phyloP scores from a whole-genome alignment of 176 grass and related monocot genomes.

The Urochloa ruziziensis region DNA sequence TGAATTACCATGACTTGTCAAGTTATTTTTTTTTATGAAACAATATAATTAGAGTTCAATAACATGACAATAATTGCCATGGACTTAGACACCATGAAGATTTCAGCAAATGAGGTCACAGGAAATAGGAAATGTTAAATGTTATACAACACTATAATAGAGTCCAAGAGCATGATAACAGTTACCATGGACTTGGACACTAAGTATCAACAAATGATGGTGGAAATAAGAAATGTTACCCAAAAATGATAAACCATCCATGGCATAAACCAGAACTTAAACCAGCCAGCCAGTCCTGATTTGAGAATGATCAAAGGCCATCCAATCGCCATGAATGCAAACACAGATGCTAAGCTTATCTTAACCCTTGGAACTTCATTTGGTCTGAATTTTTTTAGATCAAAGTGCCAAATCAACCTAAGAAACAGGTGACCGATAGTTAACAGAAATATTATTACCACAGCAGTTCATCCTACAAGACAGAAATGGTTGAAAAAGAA shows the following conservation, averaged over 20 bases:
- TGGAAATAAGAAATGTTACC: constrained; percentile 50
- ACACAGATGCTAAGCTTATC: constrained; percentile 89
- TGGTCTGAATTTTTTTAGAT: constrained; percentile 85
- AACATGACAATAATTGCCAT: constrained; percentile 4
- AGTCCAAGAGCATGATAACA: background rate
- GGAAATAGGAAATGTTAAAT: constrained; percentile 53
- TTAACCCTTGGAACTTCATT: constrained; percentile 88
- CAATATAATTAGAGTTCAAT: background rate
- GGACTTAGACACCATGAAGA: background rate
- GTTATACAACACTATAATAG: constrained; percentile 52
- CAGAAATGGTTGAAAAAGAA: constrained; percentile 14
- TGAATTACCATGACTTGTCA: background rate
- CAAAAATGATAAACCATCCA: constrained; percentile 98
- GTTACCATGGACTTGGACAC: constrained; percentile 16
- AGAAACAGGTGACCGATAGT: constrained; percentile 22
- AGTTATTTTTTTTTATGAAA: background rate
- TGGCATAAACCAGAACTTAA: constrained; percentile 99
- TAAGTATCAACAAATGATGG: background rate
- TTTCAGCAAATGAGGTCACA: background rate
- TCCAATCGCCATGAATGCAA: constrained; percentile 94
- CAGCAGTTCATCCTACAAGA: background rate
- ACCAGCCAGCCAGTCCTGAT: constrained; percentile 80
- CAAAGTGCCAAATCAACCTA: constrained; percentile 89
- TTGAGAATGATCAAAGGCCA: constrained; percentile 95
- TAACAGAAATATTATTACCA: constrained; percentile 20